Conservation (phyloP, 805 yeast species). For the Nakazawaea anatomiae region DNA sequence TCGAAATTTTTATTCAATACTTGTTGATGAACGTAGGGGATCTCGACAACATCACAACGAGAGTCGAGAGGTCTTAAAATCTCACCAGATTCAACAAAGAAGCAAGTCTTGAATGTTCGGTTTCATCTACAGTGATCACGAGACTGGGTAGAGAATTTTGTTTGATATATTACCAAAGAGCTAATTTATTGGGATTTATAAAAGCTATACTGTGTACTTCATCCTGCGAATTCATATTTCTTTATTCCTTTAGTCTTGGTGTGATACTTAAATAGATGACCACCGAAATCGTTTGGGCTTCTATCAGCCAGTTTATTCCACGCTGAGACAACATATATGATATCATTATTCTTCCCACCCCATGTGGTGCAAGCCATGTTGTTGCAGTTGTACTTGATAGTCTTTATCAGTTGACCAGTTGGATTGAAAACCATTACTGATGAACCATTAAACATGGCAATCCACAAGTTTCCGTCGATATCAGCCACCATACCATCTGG, state of each 20-base stretch:
- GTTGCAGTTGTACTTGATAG: constrained; percentile 16
- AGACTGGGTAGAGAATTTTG: too few relatives aligned
- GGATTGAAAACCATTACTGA: constrained; percentile 19
- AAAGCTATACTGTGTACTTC: constrained; percentile 2
- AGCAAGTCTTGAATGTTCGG: too few relatives aligned
- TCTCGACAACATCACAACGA: too few relatives aligned
- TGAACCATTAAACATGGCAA: constrained; percentile 17
- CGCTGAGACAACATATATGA: constrained; percentile 22
- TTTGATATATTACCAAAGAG: too few relatives aligned
- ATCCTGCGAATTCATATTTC: constrained; percentile 23
- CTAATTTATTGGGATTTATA: not conserved
- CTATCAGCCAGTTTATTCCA: constrained; percentile 7
- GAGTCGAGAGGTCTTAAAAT: too few relatives aligned
- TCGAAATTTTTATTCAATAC: too few relatives aligned
- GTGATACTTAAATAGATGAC: constrained; percentile 23
- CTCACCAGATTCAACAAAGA: too few relatives aligned
- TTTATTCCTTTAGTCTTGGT: constrained; percentile 21
- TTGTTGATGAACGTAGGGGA: too few relatives aligned
- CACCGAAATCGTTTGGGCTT: constrained; percentile 21
- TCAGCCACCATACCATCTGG: constrained; percentile 17
- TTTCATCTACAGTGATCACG: too few relatives aligned
- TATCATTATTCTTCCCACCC: constrained; percentile 25
- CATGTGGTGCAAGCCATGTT: constrained; percentile 27
- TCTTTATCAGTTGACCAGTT: constrained; percentile 20
- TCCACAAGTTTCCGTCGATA: constrained; percentile 15